Conservation (phyloP, 371 early-diverging fungal genomes). For the Lichtheimia corymbifera region DNA sequence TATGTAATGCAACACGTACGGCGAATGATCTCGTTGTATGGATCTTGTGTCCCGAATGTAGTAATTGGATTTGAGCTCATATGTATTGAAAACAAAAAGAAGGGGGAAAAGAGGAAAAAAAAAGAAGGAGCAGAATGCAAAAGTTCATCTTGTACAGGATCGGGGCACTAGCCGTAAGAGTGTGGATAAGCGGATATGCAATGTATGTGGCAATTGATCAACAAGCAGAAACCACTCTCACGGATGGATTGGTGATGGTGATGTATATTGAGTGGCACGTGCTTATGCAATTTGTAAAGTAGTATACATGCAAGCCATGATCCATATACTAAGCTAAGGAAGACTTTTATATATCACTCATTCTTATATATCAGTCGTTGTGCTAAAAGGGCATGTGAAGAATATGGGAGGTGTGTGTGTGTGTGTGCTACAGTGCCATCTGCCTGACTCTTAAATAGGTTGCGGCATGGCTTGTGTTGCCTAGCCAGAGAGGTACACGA, state of each 20-base stretch:
- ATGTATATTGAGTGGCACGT: not conserved
- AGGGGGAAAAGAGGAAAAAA: conserved; percentile 1
- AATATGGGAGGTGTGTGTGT: not conserved
- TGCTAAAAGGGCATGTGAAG: not conserved
- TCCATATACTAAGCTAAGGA: not conserved
- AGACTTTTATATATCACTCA: not conserved
- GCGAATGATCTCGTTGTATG: conserved; percentile 4
- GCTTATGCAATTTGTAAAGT: not conserved
- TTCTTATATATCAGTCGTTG: not conserved
- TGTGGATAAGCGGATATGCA: not conserved
- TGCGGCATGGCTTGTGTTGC: not conserved
- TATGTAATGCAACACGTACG: not conserved
- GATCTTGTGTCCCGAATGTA: not conserved
- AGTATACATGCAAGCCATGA: not conserved
- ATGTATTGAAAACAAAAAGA: conserved; percentile 4
- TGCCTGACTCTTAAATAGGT: too few species aligned
- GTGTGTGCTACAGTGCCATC: not conserved
- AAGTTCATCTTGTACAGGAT: conserved; percentile 2
- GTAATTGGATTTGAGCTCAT: conserved; percentile 1
- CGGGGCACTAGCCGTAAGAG: not conserved
- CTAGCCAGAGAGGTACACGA: not conserved
- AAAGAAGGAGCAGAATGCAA: conserved; percentile 6
- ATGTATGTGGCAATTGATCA: not conserved
- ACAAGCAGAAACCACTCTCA: not conserved
- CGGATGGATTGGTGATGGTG: too few species aligned